Evolutionary conservation across 495 filamentous ascomycete genomes (phyloP).

Genomic region (Aspergillus bertholletiae): DNA sequence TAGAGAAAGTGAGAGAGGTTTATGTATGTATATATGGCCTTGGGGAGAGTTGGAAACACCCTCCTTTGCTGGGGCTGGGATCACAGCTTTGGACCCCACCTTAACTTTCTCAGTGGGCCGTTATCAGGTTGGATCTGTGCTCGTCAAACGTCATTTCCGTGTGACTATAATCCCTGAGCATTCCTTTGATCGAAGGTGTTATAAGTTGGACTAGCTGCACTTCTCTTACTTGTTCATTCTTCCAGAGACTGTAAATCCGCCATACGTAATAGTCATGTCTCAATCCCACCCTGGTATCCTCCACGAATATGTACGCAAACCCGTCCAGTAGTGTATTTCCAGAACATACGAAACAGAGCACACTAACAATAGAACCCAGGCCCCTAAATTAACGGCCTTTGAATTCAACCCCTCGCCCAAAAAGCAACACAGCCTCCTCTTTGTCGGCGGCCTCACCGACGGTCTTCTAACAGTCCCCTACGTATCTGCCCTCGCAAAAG

Average conservation of each 20-base stretch:
- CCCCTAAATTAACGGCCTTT: constrained; percentile 54
- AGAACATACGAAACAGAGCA: no score
- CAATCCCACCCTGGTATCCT: constrained; percentile 30
- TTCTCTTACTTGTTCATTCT: no score
- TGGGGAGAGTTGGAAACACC: no score
- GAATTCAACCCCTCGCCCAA: constrained; percentile 45
- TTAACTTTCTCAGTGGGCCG: neutral
- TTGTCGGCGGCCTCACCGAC: constrained; percentile 81
- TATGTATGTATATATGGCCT: no score
- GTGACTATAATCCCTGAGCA: neutral
- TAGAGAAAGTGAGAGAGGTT: no score
- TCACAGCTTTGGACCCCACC: neutral
- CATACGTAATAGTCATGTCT: constrained; percentile 10
- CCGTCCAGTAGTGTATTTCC: neutral
- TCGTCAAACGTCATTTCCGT: neutral
- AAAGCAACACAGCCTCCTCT: constrained; percentile 67
- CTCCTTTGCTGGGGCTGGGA: no score
- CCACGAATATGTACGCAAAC: constrained; percentile 35
- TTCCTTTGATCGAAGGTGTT: neutral
- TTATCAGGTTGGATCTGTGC: neutral
- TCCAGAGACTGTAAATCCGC: neutral
- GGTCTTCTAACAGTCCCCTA: constrained; percentile 69
- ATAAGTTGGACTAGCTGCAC: no score
- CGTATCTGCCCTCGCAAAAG: constrained; percentile 46
- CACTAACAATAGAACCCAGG: constrained; percentile 27